Conservation (phyloP, 805 yeast species). For the Candida sphagnicola region DNA sequence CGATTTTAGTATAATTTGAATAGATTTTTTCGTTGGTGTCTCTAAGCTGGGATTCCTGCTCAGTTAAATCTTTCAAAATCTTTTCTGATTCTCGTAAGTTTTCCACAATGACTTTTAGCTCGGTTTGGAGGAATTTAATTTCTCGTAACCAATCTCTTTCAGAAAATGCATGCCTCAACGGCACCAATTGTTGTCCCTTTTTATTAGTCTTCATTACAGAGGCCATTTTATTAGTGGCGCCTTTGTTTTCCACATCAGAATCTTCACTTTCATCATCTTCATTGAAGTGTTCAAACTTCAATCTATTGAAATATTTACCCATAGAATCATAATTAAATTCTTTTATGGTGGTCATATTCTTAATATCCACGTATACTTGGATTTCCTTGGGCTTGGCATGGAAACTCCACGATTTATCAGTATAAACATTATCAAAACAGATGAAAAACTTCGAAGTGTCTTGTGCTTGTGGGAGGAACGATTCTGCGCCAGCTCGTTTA, state of each 20-base stretch:
- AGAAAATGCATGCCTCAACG: constrained; percentile 8
- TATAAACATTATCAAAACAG: constrained; percentile 40
- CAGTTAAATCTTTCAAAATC: constrained; percentile 23
- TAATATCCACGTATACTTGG: constrained; percentile 30
- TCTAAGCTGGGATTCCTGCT: constrained; percentile 31
- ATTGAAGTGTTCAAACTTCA: constrained; percentile 4
- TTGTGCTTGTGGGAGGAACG: background rate
- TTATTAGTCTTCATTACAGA: constrained; percentile 1
- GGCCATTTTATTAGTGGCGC: background rate
- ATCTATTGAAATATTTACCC: constrained; percentile 25
- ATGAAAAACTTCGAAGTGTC: constrained; percentile 30
- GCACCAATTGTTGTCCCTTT: constrained; percentile 12
- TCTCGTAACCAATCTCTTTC: constrained; percentile 31
- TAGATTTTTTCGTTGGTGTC: constrained; percentile 37
- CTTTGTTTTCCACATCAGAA: background rate
- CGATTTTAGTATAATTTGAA: constrained; percentile 26
- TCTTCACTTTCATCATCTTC: constrained; percentile 1
- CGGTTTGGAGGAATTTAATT: constrained; percentile 24
- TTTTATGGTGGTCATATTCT: constrained; percentile 29
- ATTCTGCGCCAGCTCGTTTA: background rate
- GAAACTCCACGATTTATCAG: constrained; percentile 41
- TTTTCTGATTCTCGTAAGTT: constrained; percentile 25
- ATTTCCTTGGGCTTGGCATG: constrained; percentile 28
- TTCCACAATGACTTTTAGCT: constrained; percentile 27
- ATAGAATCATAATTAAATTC: constrained; percentile 28